Percentiles rank a stretch among this genome's conserved stretches.
Evolutionary conservation across 768 basidiomycete species (phyloP).

Genomic region (Termitomyces sp.): DNA sequence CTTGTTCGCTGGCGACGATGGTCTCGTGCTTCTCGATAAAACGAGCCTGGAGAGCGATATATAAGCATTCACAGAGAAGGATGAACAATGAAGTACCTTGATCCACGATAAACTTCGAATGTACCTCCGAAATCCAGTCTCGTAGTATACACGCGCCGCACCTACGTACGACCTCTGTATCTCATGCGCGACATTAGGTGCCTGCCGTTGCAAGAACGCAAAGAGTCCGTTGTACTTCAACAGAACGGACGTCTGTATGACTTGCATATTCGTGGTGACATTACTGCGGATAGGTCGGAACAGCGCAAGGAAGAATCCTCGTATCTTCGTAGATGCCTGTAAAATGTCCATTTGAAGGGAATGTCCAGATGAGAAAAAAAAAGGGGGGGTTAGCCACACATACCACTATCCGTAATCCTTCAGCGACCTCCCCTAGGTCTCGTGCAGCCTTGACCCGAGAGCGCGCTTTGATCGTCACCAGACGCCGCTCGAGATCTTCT

Average conservation of each 20-base stretch:
- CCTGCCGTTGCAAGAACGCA: conserved; percentile 80
- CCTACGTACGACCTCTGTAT: conserved; percentile 83
- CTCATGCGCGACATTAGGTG: conserved; percentile 76
- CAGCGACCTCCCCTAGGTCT: conserved; percentile 77
- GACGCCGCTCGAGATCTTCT: conserved; percentile 70
- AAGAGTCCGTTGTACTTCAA: conserved; percentile 81
- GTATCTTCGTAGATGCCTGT: conserved; percentile 86
- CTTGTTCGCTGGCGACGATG: conserved; percentile 45
- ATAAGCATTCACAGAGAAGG: not conserved
- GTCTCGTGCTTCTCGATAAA: conserved; percentile 65
- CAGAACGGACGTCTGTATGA: conserved; percentile 84
- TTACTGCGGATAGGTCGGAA: conserved; percentile 78
- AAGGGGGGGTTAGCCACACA: not conserved
- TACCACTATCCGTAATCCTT: conserved; percentile 87
- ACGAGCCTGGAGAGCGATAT: conserved; percentile 42
- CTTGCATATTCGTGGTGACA: conserved; percentile 89
- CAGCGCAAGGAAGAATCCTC: conserved; percentile 78
- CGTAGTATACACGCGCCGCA: conserved; percentile 86
- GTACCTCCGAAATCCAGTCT: conserved; percentile 92
- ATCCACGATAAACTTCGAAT: conserved; percentile 75
- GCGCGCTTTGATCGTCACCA: conserved; percentile 65
- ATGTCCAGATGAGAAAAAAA: not conserved
- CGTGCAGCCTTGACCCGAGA: conserved; percentile 83
- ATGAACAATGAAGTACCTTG: conserved; percentile 43
- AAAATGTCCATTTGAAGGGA: not conserved